Percentiles rank a stretch among this genome's conserved stretches.
phyloP scores from a whole-genome alignment of 352 stramenopile genomes.

The Globisporangium recalcitrans region DNA sequence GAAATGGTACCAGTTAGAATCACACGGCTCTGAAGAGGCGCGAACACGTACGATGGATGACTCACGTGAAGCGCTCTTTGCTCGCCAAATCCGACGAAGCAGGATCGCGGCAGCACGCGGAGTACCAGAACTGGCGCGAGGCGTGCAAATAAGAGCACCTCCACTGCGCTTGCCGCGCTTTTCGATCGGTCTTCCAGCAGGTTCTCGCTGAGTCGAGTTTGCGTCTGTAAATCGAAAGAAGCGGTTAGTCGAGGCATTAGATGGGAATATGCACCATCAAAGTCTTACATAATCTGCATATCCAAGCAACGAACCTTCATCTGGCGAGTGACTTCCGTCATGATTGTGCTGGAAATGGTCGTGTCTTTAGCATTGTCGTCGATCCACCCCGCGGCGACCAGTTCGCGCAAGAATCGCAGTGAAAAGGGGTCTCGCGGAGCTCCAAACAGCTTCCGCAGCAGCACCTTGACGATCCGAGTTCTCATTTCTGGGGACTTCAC shows the following conservation, averaged over 20 bases:
- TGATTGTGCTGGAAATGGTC: constrained; percentile 17
- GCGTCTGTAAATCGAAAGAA: constrained; percentile 21
- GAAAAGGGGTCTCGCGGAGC: constrained; percentile 36
- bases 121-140: constrained; percentile 57
- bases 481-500: constrained; percentile 14
- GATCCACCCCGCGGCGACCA: constrained; percentile 33
- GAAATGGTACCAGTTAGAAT: not conserved
- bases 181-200: constrained; percentile 33
- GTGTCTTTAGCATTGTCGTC: not conserved
- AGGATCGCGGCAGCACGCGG: constrained; percentile 41
- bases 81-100: constrained; percentile 13
- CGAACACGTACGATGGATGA: not conserved
- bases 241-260: not conserved
- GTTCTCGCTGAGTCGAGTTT: constrained; percentile 38
- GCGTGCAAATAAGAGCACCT: constrained; percentile 53
- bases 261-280: no score
- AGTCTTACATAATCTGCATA: not conserved
- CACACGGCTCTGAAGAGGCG: no score
- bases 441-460: constrained; percentile 40
- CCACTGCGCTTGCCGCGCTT: constrained; percentile 19
- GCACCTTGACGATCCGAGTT: constrained; percentile 18
- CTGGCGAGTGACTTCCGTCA: constrained; percentile 21
- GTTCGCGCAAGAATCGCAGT: constrained; percentile 38
- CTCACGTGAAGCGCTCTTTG: constrained; percentile 20
- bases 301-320: constrained; percentile 30